Evolutionary conservation across 495 filamentous ascomycete species (phyloP), one percentile per base, ranked within the genome.

Genomic region (Friedmanniomyces simplex): DNA sequence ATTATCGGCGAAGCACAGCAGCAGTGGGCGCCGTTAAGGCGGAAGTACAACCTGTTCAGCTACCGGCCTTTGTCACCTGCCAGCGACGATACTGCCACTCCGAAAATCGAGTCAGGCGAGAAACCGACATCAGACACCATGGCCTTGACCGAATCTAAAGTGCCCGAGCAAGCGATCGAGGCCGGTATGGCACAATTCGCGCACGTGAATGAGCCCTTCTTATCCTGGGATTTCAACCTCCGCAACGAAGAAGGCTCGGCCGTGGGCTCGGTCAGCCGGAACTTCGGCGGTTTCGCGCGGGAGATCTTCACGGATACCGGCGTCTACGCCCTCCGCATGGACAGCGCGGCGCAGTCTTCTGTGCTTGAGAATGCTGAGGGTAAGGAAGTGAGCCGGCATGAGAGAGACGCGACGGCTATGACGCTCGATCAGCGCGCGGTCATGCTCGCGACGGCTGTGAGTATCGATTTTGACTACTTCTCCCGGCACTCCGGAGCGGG

Each of bases 401-500:
- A 72, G 3, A 55, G 61, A 10, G 46, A 65, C 0, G 55, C 57
- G 1, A 62, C 73, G 1, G 82, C 77, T 0, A 83, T 87, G 82
- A 84, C 82, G 20, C 74, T 87, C 7, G 84, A 86, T 62, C 82
- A 86, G 69, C 76, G 84, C 37, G 83, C 84, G 0, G 77, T 86
- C 24, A 86, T 86, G 83, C 73, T 87, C 30, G 84, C 84, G 18
- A 84, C 82, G 1, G 84, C 84, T 18, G 82, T 86, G 18, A 84
- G 77, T 48, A 72, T 87, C 50, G 84, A 87, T 66, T 87, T 86
- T 56, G 84, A 87, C 66, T 87, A 86, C 64, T 87, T 87, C 69
- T 84, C 81, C 59, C 74, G 82, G 2, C 76, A 83, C 54, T 80
- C 76, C 46, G 65, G 72, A 6, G 55, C 72, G 11, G 75, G 77